Evolutionary conservation across 257 asterid species (phyloP), one percentile per base, ranked within the genome.

Genomic region (Solanum pinnatisectum): DNA sequence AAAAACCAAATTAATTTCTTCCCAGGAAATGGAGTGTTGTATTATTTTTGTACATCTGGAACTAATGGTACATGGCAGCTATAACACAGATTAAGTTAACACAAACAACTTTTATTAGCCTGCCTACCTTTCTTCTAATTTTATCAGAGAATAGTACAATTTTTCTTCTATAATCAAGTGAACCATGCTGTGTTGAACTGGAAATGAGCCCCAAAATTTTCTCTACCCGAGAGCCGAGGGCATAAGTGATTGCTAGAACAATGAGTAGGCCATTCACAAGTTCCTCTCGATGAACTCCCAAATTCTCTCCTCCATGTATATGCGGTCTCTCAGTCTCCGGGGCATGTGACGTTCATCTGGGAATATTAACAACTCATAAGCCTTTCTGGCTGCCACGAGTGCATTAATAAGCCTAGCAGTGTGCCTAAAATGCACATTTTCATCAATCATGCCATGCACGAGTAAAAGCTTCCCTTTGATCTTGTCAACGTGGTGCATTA

Each of bases 291-390:
- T 91, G 89, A 96, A 96, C 9, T 95, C 98, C 99, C 97, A 96
- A 56, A 96, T 96, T 91, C 98, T 95, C 94, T 93, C 94, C 70
- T 96, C 99, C 98, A 96, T 95, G 86, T 96, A 95, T 32, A 95
- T 87, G 2, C 98, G 92, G 84, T 96, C 98, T 90, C 89, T 84
- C 8, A 87, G 86, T 25, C 93, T 68, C 3, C 98, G 95, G 27
- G 99, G 99, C 97, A 94, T 93, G 94, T 96, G 99, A 0, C 99
- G 95, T 79, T 95, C 99, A n/a, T 96, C 98, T 0, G 99, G 99
- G 88, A 95, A 95, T 18, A 95, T 93, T 94, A 96, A 85, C 89
- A 95, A 42, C 72, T 96, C 99, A 4, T 95, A 95, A 76, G 89
- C 49, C 94, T 93, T 95, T 82, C 97, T 85, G 10, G 96, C 96